Evolutionary conservation across 2,329 filamentous ascomycete species (phyloP).

Genomic region (Colletotrichum spaethianum): DNA sequence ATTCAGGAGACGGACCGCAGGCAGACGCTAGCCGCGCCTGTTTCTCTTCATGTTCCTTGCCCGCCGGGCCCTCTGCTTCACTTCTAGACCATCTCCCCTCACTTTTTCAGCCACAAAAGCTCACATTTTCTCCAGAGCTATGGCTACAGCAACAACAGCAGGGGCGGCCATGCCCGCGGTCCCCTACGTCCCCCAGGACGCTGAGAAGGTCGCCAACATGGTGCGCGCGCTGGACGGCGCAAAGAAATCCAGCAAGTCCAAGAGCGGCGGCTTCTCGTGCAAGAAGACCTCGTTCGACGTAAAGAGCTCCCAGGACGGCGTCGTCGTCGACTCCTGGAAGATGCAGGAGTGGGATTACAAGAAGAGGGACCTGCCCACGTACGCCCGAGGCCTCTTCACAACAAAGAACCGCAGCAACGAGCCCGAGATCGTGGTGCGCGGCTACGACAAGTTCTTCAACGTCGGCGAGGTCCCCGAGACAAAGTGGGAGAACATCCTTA

Average conservation of each 20-base stretch:
- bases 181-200: constrained; percentile 79
- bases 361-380: constrained; percentile 85
- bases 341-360: constrained; percentile 98
- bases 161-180: constrained; percentile 56
- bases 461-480: constrained; percentile 86
- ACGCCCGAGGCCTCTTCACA: constrained; percentile 96
- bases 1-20: neutral
- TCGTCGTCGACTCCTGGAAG: constrained; percentile 90
- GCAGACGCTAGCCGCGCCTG: neutral
- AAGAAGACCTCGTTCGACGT: constrained; percentile 87
- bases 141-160: constrained; percentile 27
- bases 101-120: neutral
- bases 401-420: constrained; percentile 74
- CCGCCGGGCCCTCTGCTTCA: constrained; percentile 22
- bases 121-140: constrained; percentile 15
- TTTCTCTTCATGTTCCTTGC: constrained; percentile 22
- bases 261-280: constrained; percentile 74
- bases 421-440: constrained; percentile 86
- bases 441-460: constrained; percentile 99
- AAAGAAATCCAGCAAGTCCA: constrained; percentile 67
- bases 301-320: constrained; percentile 70
- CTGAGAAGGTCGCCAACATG: constrained; percentile 75
- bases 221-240: constrained; percentile 73
- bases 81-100: constrained; percentile 25
- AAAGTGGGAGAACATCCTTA: constrained; percentile 84